A percentile compares a stretch with the other conserved stretches of the same genome.
Evolutionary conservation across 768 basidiomycete species (phyloP).

Genomic region (Thelephora ganbajun): DNA sequence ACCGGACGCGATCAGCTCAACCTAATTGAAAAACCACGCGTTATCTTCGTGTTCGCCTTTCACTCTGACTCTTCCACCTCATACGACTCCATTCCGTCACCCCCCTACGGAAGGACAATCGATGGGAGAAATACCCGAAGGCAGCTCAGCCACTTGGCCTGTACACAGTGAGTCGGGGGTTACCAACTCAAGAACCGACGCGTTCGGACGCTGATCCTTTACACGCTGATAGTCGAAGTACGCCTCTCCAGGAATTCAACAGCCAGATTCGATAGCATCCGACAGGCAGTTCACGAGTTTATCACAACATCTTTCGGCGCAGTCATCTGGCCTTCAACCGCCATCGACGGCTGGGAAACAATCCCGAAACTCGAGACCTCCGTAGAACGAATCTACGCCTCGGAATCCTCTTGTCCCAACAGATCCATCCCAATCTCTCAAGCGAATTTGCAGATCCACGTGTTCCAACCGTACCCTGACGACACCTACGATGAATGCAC

Average conservation of each 20-base stretch:
- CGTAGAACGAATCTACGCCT: constrained; percentile 63
- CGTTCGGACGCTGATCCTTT: no score
- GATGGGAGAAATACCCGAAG: no score
- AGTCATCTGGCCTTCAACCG: constrained; percentile 51
- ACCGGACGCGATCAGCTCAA: no score
- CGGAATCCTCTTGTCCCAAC: constrained; percentile 48
- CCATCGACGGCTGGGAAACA: constrained; percentile 66
- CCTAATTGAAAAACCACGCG: no score
- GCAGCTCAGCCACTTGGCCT: constrained; percentile 32
- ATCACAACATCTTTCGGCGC: constrained; percentile 44
- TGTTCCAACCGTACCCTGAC: constrained; percentile 68
- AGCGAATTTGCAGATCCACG: constrained; percentile 63
- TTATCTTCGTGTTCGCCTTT: no score
- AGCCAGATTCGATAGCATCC: constrained; percentile 63
- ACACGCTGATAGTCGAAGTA: constrained; percentile 94
- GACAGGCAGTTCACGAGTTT: constrained; percentile 45
- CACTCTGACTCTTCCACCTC: no score
- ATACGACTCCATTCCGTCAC: no score
- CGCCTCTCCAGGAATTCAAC: constrained; percentile 56
- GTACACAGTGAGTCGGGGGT: constrained; percentile 39
- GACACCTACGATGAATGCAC: constrained; percentile 66
- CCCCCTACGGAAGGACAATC: no score
- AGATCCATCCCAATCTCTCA: constrained; percentile 39
- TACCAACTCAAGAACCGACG: no score
- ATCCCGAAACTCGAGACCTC: constrained; percentile 55